These are phyloP conservation scores for Metschnikowia gelsemii DNA, from an alignment of 805 yeast genomes.

Conservation along the genomic window DNA sequence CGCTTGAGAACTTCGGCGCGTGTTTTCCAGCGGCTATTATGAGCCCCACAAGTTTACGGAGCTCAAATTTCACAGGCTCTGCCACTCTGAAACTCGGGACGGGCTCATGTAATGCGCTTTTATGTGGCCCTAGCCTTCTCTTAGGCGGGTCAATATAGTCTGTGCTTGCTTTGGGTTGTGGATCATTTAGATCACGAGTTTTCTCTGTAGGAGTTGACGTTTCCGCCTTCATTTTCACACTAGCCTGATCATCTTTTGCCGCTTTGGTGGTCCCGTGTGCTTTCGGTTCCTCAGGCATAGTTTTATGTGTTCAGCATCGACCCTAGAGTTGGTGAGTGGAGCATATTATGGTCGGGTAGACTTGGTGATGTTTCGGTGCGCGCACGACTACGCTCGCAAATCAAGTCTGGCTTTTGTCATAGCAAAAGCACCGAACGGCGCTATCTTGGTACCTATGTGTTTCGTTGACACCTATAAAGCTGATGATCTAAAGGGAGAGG, in stretches of 20 bases:
- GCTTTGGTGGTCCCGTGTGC: not conserved
- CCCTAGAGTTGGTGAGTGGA: no score
- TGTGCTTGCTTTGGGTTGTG: not conserved
- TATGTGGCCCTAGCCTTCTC: slow-evolving; percentile 12
- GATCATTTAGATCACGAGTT: not conserved
- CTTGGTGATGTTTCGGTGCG: slow-evolving; percentile 11
- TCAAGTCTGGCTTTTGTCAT: no score
- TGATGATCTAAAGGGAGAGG: no score
- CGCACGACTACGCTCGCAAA: slow-evolving; percentile 16
- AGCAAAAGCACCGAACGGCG: no score
- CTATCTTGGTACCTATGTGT: not conserved
- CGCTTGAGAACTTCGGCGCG: slow-evolving; percentile 25
- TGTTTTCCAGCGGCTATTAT: slow-evolving; percentile 22
- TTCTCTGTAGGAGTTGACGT: not conserved
- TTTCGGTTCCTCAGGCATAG: not conserved
- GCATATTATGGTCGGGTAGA: not conserved
- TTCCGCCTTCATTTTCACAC: not conserved
- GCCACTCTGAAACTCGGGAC: not conserved
- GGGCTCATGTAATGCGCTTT: slow-evolving; percentile 7
- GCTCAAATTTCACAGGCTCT: slow-evolving; percentile 28
- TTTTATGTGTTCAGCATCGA: no score
- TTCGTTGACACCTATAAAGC: no score
- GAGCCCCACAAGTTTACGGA: slow-evolving; percentile 30
- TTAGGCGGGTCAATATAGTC: slow-evolving; percentile 16
- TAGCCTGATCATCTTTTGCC: no score